Evolutionary conservation across 2,329 filamentous ascomycete genomes (phyloP).

Genomic region (Penicillium decumbens): DNA sequence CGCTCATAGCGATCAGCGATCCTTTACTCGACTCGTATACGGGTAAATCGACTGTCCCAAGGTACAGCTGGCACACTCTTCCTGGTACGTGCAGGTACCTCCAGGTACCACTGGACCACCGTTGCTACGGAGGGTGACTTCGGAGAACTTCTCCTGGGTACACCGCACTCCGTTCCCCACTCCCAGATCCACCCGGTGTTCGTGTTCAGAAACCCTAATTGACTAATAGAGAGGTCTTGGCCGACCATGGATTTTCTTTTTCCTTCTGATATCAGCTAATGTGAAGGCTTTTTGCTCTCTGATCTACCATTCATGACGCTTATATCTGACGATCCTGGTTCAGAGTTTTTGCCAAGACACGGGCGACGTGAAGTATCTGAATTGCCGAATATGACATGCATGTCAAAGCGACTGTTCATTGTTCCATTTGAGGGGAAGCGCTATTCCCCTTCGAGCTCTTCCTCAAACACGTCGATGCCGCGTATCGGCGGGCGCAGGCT

Average conservation of each 20-base stretch:
- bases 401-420: background rate
- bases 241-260: background rate
- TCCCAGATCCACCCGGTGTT: background rate
- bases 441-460: conserved; percentile 22
- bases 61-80: background rate
- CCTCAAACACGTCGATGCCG: conserved; percentile 33
- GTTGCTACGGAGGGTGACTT: background rate
- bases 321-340: conserved; percentile 15
- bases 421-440: background rate
- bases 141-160: conserved; percentile 7
- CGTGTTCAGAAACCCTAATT: background rate
- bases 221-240: background rate
- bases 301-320: conserved; percentile 13
- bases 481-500: conserved; percentile 31
- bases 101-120: conserved; percentile 2
- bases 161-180: background rate
- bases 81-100: background rate
- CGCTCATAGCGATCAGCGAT: conserved; percentile 1
- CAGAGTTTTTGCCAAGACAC: conserved; percentile 15
- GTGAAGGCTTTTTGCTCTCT: background rate
- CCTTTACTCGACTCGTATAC: background rate
- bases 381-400: background rate
- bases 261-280: conserved; percentile 9
- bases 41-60: background rate
- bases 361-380: background rate